A percentile compares a stretch with the other conserved stretches of the same genome.
phyloP scores from a whole-genome alignment of 129 eudicot species.

The Heracleum sosnowskyi region DNA sequence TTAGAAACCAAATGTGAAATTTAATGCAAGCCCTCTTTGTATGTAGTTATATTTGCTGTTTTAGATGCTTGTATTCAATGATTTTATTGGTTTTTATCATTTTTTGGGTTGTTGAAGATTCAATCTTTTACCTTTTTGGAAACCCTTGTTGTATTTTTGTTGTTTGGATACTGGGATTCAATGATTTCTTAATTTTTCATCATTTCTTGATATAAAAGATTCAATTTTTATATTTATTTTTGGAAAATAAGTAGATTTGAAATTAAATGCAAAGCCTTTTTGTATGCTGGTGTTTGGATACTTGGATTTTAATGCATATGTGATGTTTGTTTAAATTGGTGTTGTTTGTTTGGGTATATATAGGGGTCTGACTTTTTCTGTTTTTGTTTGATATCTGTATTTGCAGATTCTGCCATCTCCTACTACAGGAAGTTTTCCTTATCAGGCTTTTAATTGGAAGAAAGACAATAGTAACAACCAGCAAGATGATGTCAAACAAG shows the following conservation, averaged over 20 bases:
- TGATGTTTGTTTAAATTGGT: neutral
- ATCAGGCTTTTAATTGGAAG: slow-evolving; percentile 45
- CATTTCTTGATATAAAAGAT: neutral
- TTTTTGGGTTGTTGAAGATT: neutral
- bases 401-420: slow-evolving; percentile 80
- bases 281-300: slow-evolving; percentile 6
- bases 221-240: neutral
- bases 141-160: neutral
- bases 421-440: slow-evolving; percentile 73
- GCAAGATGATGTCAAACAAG: slow-evolving; percentile 27
- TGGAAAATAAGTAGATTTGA: neutral
- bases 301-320: neutral
- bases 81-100: neutral
- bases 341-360: neutral
- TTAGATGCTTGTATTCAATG: neutral
- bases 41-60: neutral
- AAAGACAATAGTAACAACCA: slow-evolving; percentile 22
- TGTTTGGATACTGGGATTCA: neutral
- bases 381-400: slow-evolving; percentile 1
- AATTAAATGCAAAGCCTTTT: neutral
- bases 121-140: neutral
- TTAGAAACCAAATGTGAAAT: neutral
- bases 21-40: neutral
- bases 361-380: neutral
- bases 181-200: neutral